phyloP scores from a whole-genome alignment of 139 green algal genomes.

The Coccomyxa sp. region DNA sequence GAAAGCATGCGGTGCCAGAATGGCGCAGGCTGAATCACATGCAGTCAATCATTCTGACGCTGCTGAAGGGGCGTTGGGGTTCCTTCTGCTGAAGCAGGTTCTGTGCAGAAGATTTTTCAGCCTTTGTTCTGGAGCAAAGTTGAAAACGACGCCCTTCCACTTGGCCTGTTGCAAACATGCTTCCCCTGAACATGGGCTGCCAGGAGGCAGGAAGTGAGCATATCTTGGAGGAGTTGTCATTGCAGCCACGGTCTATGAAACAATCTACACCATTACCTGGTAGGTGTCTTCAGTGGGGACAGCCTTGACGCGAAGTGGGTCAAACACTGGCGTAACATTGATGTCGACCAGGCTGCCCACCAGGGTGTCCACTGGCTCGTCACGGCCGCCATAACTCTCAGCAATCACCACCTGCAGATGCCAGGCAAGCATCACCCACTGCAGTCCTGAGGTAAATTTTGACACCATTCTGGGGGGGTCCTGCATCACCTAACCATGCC shows the following conservation, averaged over 20 bases:
- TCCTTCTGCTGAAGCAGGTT: too few relatives aligned
- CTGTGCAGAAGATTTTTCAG: too few relatives aligned
- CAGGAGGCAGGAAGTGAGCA: too few relatives aligned
- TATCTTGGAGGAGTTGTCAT: too few relatives aligned
- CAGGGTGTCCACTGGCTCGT: slow-evolving; percentile 94
- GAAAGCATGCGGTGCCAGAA: too few relatives aligned
- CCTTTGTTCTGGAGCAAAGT: too few relatives aligned
- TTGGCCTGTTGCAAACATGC: too few relatives aligned
- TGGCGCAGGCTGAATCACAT: background rate
- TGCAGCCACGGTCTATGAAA: too few relatives aligned
- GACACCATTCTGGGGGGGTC: too few relatives aligned
- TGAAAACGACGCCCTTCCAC: too few relatives aligned
- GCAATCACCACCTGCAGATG: slow-evolving; percentile 75
- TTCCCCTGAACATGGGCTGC: too few relatives aligned
- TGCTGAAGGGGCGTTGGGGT: too few relatives aligned
- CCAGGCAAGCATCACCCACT: slow-evolving; percentile 13
- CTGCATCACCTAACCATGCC: background rate
- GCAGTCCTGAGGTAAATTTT: background rate
- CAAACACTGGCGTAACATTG: slow-evolving; percentile 45
- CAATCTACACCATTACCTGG: slow-evolving; percentile 13
- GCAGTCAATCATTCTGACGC: background rate
- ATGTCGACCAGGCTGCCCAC: slow-evolving; percentile 48
- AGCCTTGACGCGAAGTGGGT: slow-evolving; percentile 78
- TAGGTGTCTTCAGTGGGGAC: slow-evolving; percentile 44
- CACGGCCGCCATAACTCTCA: slow-evolving; percentile 86